Evolutionary conservation across 495 filamentous ascomycete genomes (phyloP).

Genomic region (Evernia prunastri): DNA sequence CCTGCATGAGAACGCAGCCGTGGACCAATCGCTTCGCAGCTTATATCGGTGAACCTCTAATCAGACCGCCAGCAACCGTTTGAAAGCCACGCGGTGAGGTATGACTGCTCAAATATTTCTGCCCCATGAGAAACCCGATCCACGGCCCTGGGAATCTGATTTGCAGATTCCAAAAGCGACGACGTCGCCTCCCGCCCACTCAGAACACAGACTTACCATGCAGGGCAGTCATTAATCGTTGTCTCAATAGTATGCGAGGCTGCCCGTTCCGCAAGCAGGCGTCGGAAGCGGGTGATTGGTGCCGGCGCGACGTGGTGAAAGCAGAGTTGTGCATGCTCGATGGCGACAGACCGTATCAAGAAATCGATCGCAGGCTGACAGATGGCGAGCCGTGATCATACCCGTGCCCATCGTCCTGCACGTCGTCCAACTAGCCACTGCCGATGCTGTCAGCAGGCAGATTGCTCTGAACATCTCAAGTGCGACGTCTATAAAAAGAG

Average conservation of each 20-base stretch:
- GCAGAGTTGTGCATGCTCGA: not conserved
- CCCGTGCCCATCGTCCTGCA: not conserved
- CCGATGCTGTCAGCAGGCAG: not conserved
- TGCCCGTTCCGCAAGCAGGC: not conserved
- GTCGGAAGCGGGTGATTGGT: not conserved
- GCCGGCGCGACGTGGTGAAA: not conserved
- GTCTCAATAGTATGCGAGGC: slow-evolving; percentile 2
- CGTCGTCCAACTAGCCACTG: not conserved
- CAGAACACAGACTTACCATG: not conserved
- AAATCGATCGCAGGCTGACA: not conserved
- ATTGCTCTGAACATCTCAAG: not conserved
- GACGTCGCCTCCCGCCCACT: not conserved
- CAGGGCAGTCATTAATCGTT: not conserved
- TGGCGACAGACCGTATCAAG: not conserved
- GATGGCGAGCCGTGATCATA: not conserved
- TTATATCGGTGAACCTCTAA: not conserved
- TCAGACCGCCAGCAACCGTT: not conserved
- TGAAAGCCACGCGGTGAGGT: not conserved
- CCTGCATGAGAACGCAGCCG: not conserved
- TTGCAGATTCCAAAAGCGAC: not conserved
- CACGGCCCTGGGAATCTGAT: not conserved
- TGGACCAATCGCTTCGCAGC: not conserved
- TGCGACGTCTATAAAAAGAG: not conserved
- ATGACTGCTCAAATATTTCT: not conserved
- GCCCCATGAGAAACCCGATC: not conserved